These are phyloP conservation scores for Russula ochroleuca DNA, from an alignment of 768 basidiomycete genomes.

Conservation along the genomic window DNA sequence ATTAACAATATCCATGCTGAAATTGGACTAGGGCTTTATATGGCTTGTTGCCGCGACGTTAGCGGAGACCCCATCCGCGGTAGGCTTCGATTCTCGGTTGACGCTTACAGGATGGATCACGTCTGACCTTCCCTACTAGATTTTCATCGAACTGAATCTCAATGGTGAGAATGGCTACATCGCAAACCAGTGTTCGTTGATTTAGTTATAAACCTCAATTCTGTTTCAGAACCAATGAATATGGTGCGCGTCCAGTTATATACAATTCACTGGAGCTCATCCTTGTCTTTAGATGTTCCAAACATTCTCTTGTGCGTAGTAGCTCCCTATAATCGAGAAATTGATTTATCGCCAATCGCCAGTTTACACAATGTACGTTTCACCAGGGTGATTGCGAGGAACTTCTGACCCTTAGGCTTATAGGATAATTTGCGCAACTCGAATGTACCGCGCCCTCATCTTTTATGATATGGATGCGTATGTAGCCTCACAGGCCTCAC, in stretches of 20 bases:
- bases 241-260: slow-evolving; percentile 1
- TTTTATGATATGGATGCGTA: background rate
- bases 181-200: background rate
- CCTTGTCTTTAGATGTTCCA: slow-evolving; percentile 19
- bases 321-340: background rate
- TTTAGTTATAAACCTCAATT: background rate
- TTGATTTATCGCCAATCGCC: background rate
- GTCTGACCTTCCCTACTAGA: background rate
- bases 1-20: background rate
- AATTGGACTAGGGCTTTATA: slow-evolving; percentile 14
- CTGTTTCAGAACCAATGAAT: slow-evolving; percentile 11
- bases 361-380: slow-evolving; percentile 10
- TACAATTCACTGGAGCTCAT: background rate
- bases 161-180: slow-evolving; percentile 3
- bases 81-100: background rate
- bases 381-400: background rate
- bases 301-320: slow-evolving; percentile 3
- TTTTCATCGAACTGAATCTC: slow-evolving; percentile 19
- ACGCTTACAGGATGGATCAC: background rate
- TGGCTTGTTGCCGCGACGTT: slow-evolving; percentile 11
- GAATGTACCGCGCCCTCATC: slow-evolving; percentile 15
- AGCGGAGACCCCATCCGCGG: slow-evolving; percentile 7
- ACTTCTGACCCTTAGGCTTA: background rate
- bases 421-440: slow-evolving; percentile 15
- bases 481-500: background rate